phyloP scores from a whole-genome alignment of 1,284 basidiomycete species.

The Ceratorhiza oryzae-sativae region DNA sequence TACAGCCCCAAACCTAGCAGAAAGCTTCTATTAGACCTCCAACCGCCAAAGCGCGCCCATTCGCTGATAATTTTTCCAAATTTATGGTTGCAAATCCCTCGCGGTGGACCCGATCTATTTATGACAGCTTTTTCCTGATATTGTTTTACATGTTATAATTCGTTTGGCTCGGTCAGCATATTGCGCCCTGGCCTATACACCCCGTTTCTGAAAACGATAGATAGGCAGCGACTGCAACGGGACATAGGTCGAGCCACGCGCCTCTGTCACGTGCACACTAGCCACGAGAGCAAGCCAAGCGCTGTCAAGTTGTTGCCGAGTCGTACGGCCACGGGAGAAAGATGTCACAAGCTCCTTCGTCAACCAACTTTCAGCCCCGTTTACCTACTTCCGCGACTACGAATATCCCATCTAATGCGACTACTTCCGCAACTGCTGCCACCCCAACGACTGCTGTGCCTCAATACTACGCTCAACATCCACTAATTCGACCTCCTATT shows the following conservation, averaged over 20 bases:
- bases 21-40: too few relatives aligned
- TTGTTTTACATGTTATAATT: too few relatives aligned
- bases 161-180: too few relatives aligned
- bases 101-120: too few relatives aligned
- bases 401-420: not conserved
- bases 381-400: slow-evolving; percentile 14
- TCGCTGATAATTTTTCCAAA: too few relatives aligned
- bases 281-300: not conserved
- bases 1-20: too few relatives aligned
- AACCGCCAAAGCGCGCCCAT: too few relatives aligned
- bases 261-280: not conserved
- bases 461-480: slow-evolving; percentile 30
- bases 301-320: not conserved
- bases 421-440: not conserved
- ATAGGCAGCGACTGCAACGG: too few relatives aligned
- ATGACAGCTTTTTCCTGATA: too few relatives aligned
- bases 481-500: slow-evolving; percentile 26
- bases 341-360: slow-evolving; percentile 17
- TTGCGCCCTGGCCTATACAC: too few relatives aligned
- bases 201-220: too few relatives aligned
- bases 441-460: slow-evolving; percentile 16
- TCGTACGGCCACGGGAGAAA: not conserved
- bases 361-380: slow-evolving; percentile 13
- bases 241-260: not conserved
- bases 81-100: too few relatives aligned